These are phyloP conservation scores for Hordeum marinum DNA, from an alignment of 176 grass and related monocot species.

Conservation along the genomic window DNA sequence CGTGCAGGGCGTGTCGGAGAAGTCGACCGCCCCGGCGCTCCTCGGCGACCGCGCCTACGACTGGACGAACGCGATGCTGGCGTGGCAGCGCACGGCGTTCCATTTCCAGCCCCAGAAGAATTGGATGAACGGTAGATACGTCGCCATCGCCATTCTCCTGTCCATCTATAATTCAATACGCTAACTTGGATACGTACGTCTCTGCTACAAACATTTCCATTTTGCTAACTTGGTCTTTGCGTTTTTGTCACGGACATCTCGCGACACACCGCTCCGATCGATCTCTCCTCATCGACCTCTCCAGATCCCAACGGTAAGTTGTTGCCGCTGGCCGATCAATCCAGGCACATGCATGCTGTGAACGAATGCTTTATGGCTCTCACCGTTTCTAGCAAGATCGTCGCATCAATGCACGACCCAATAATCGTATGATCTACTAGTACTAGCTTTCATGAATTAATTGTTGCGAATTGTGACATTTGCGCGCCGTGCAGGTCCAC, in stretches of 20 bases:
- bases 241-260: slow-evolving; percentile 36
- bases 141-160: not conserved
- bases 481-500: slow-evolving; percentile 38
- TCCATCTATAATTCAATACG: not conserved
- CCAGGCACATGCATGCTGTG: slow-evolving; percentile 1
- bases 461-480: not conserved
- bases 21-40: slow-evolving; percentile 35
- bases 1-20: slow-evolving; percentile 72
- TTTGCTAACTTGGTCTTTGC: not conserved
- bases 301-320: slow-evolving; percentile 81
- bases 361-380: slow-evolving; percentile 2
- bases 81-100: slow-evolving; percentile 84
- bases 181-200: slow-evolving; percentile 11
- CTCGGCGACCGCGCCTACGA: slow-evolving; percentile 24
- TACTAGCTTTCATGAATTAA: slow-evolving; percentile 5
- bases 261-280: not conserved
- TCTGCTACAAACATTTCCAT: not conserved
- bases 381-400: not conserved
- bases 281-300: slow-evolving; percentile 24
- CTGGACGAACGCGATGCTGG: slow-evolving; percentile 81
- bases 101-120: slow-evolving; percentile 84
- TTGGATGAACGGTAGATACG: slow-evolving; percentile 86
- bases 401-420: not conserved
- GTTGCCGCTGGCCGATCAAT: not conserved
- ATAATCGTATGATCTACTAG: not conserved